These are phyloP conservation scores for Quercus rubra DNA, from an alignment of 306 rosid species.

Conservation along the genomic window DNA sequence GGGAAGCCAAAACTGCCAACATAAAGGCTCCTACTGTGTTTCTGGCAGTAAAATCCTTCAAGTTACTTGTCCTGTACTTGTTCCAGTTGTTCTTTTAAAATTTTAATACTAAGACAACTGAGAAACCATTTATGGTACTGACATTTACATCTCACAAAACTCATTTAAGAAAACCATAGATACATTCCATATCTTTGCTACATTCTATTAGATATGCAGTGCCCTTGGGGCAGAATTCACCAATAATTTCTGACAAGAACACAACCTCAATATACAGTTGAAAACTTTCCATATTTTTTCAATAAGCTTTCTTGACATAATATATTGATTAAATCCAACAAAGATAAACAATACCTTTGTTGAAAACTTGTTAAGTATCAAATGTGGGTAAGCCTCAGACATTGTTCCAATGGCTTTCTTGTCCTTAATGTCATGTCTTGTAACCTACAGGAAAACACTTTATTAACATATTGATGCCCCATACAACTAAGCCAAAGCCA, in stretches of 20 bases:
- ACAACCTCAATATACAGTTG: neutral
- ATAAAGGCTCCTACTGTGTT: neutral
- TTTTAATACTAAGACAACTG: neutral
- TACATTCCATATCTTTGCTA: neutral
- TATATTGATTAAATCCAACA: neutral
- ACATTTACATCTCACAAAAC: neutral
- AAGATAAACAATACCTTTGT: constrained; percentile 59
- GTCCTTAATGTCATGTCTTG: constrained; percentile 93
- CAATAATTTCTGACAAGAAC: constrained; percentile 6
- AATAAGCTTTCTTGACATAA: neutral
- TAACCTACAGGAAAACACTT: constrained; percentile 48
- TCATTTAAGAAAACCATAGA: neutral
- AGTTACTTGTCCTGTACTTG: neutral
- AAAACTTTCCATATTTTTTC: neutral
- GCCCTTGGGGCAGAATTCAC: neutral
- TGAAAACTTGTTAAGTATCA: constrained; percentile 75
- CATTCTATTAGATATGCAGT: neutral
- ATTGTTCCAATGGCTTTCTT: constrained; percentile 81
- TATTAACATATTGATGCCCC: constrained; percentile 19
- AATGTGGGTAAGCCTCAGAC: constrained; percentile 90
- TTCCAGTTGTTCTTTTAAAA: neutral
- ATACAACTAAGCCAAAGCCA: neutral
- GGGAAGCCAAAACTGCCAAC: neutral
- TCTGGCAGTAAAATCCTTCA: constrained; percentile 7
- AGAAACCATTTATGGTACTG: neutral